Conservation (phyloP, 2,329 filamentous ascomycete species). For the Sphaerulina vaccinii region DNA sequence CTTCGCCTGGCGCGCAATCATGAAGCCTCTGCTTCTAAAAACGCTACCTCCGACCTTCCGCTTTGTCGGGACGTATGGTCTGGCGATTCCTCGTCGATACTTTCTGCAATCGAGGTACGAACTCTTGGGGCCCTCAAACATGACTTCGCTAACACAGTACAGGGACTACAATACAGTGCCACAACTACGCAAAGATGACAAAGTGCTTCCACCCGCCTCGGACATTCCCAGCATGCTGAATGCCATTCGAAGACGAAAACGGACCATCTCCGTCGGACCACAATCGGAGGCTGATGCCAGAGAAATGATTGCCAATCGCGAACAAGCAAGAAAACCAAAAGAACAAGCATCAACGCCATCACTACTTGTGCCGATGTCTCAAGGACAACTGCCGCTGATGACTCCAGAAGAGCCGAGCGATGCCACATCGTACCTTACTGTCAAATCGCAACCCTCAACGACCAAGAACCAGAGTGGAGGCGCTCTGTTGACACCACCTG, state of each 20-base stretch:
- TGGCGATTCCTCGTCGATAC: constrained; percentile 82
- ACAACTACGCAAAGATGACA: constrained; percentile 71
- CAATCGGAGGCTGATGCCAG: constrained; percentile 96
- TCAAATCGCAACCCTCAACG: constrained; percentile 30
- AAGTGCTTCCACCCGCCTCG: constrained; percentile 83
- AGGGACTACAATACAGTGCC: constrained; percentile 82
- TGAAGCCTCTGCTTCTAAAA: constrained; percentile 79
- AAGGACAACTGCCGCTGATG: neutral
- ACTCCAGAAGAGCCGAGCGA: constrained; percentile 21
- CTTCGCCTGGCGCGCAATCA: constrained; percentile 84
- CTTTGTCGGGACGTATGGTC: constrained; percentile 73
- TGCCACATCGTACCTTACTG: constrained; percentile 17
- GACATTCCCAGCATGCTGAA: constrained; percentile 80
- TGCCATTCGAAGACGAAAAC: constrained; percentile 75
- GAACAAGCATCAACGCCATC: constrained; percentile 14
- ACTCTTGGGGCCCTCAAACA: constrained; percentile 26
- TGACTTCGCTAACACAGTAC: constrained; percentile 4
- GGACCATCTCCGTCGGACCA: constrained; percentile 85
- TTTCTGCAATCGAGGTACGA: constrained; percentile 77
- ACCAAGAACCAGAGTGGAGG: constrained; percentile 33
- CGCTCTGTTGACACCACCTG: constrained; percentile 38
- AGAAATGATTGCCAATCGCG: constrained; percentile 88
- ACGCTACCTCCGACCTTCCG: constrained; percentile 83
- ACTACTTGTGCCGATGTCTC: constrained; percentile 1
- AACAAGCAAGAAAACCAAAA: constrained; percentile 47